phyloP scores from a whole-genome alignment of 192 early-diverging fungal genomes.

The Funneliformis geosporum region DNA sequence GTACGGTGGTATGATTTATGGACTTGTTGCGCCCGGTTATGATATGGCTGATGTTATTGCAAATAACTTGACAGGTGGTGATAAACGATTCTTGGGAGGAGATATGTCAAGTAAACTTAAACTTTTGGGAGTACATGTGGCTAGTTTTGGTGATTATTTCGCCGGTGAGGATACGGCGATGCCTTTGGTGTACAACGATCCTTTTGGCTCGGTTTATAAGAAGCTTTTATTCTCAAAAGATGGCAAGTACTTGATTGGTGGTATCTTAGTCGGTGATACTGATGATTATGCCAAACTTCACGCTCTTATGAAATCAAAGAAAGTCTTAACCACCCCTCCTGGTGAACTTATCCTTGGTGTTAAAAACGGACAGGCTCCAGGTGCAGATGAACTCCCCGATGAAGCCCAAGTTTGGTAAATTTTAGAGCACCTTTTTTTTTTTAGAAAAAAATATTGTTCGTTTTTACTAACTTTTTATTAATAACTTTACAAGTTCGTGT shows the following conservation, averaged over 20 bases:
- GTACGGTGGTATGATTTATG: slow-evolving; percentile 50
- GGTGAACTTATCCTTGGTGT: slow-evolving; percentile 56
- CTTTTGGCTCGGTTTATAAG: slow-evolving; percentile 62
- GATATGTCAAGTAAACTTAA: slow-evolving; percentile 74
- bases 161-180: slow-evolving; percentile 39
- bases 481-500: slow-evolving; percentile 48
- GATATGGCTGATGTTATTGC: slow-evolving; percentile 73
- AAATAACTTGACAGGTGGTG: slow-evolving; percentile 42
- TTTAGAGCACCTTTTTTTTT: slow-evolving; percentile 35
- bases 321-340: slow-evolving; percentile 50
- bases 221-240: slow-evolving; percentile 62
- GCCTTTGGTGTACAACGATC: slow-evolving; percentile 50
- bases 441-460: neutral
- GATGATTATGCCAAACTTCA: slow-evolving; percentile 65
- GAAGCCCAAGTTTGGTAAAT: slow-evolving; percentile 64
- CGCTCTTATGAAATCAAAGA: slow-evolving; percentile 55
- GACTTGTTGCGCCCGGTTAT: slow-evolving; percentile 66
- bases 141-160: slow-evolving; percentile 71
- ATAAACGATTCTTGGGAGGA: slow-evolving; percentile 35
- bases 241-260: slow-evolving; percentile 66
- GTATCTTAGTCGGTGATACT: slow-evolving; percentile 71
- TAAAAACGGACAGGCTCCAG: slow-evolving; percentile 40
- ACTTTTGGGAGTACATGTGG: slow-evolving; percentile 68
- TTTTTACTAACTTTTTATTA: neutral
- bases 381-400: slow-evolving; percentile 56